Conservation (phyloP, 345 rosid species). For the Cardamine occulta region DNA sequence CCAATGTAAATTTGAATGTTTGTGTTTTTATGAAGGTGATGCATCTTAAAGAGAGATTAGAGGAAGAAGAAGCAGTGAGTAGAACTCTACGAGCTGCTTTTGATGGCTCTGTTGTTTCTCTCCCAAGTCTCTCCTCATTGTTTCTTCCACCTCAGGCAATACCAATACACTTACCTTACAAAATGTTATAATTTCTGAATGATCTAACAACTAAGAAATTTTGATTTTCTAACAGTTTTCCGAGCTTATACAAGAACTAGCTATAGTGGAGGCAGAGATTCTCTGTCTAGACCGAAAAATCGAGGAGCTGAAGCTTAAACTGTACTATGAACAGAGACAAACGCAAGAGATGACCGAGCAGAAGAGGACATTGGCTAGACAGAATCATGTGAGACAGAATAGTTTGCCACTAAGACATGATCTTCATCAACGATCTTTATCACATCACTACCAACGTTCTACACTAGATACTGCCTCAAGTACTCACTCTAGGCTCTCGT, state of each 20-base stretch:
- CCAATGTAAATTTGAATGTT: background rate
- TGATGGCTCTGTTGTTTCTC: conserved; percentile 54
- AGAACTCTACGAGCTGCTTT: conserved; percentile 58
- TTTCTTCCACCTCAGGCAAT: conserved; percentile 76
- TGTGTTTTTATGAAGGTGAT: conserved; percentile 52
- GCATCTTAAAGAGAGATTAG: conserved; percentile 62
- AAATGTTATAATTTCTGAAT: background rate
- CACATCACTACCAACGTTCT: conserved; percentile 54
- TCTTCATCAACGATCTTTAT: conserved; percentile 52
- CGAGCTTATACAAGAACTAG: conserved; percentile 63
- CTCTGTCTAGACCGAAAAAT: conserved; percentile 71
- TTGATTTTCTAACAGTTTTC: conserved; percentile 54
- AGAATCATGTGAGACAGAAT: conserved; percentile 41
- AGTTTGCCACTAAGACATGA: conserved; percentile 35
- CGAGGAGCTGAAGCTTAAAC: conserved; percentile 61
- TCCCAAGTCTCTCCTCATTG: conserved; percentile 57
- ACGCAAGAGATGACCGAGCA: conserved; percentile 46
- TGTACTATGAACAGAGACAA: conserved; percentile 62
- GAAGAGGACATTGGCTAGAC: conserved; percentile 42
- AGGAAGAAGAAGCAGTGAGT: conserved; percentile 61
- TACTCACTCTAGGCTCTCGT: conserved; percentile 60
- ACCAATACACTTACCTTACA: background rate
- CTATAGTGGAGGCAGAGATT: conserved; percentile 79
- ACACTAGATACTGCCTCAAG: conserved; percentile 46
- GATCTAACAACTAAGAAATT: background rate